Evolutionary conservation across 2,329 filamentous ascomycete species (phyloP).

Genomic region (Penicillium corylophilum): DNA sequence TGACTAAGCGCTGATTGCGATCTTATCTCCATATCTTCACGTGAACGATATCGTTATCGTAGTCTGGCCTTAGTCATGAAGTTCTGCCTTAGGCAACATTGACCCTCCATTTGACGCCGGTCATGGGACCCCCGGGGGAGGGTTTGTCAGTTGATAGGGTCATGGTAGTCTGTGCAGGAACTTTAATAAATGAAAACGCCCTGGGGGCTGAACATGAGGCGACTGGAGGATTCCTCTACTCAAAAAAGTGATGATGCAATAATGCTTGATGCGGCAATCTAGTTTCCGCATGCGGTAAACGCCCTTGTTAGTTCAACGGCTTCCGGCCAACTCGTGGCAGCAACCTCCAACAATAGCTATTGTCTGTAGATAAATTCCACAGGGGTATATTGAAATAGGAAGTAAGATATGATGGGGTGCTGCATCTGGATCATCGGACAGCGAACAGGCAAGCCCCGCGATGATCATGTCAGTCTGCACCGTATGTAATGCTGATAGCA

Average conservation of each 20-base stretch:
- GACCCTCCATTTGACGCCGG: neutral
- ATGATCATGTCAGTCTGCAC: slow-evolving; percentile 11
- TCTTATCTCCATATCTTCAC: slow-evolving; percentile 2
- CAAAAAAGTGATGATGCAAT: slow-evolving; percentile 22
- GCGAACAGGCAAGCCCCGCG: slow-evolving; percentile 13
- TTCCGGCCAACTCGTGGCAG: slow-evolving; percentile 6
- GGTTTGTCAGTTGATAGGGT: slow-evolving; percentile 23
- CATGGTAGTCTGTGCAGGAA: slow-evolving; percentile 6
- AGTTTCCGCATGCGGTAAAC: slow-evolving; percentile 29
- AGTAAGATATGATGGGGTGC: slow-evolving; percentile 1
- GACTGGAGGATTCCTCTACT: slow-evolving; percentile 5
- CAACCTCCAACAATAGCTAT: slow-evolving; percentile 1
- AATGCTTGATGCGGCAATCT: slow-evolving; percentile 26
- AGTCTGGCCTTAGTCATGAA: neutral
- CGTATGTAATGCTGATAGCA: slow-evolving; percentile 36
- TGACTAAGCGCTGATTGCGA: neutral
- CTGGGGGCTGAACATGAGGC: neutral
- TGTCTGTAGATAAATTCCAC: neutral
- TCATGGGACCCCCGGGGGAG: slow-evolving; percentile 10
- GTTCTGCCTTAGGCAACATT: neutral
- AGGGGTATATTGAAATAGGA: neutral
- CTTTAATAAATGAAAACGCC: slow-evolving; percentile 2
- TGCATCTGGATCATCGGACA: slow-evolving; percentile 24
- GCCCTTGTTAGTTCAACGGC: slow-evolving; percentile 8
- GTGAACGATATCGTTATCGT: neutral